A percentile compares a stretch with the other conserved stretches of the same genome.
Evolutionary conservation across 1,284 basidiomycete species (phyloP).

Genomic region (Moniliophthora roreri): DNA sequence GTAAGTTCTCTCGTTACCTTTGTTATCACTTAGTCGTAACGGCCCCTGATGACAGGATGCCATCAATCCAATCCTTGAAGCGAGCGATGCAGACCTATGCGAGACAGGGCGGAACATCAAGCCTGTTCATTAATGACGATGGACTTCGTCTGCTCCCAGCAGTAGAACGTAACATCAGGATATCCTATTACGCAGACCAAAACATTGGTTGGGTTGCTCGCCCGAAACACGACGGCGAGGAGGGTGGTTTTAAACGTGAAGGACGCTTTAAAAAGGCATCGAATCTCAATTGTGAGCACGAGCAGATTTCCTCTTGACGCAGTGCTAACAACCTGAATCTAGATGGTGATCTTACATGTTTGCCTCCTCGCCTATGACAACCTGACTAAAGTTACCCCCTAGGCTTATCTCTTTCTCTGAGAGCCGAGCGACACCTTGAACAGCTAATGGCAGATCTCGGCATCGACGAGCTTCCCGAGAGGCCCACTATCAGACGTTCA

Average conservation of each 20-base stretch:
- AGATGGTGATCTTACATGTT: too few species aligned
- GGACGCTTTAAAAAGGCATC: conserved; percentile 88
- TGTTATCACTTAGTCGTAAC: conserved; percentile 80
- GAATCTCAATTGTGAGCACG: conserved; percentile 90
- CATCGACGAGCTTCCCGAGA: conserved; percentile 5
- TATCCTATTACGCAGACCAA: conserved; percentile 77
- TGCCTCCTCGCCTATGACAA: too few species aligned
- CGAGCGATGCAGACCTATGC: conserved; percentile 48
- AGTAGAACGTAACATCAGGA: conserved; percentile 63
- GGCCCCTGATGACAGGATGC: conserved; percentile 76
- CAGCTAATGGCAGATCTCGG: conserved; percentile 48
- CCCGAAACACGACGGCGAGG: conserved; percentile 33
- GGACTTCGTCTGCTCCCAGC: conserved; percentile 54
- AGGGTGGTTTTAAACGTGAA: conserved; percentile 54
- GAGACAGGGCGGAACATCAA: conserved; percentile 74
- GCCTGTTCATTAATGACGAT: conserved; percentile 78
- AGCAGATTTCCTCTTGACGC: too few species aligned
- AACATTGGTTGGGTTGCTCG: conserved; percentile 82
- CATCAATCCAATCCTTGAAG: conserved; percentile 62
- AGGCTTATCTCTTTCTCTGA: conserved; percentile 35
- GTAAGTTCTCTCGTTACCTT: conserved; percentile 74
- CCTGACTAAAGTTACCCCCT: too few species aligned
- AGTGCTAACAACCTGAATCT: too few species aligned
- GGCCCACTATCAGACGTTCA: background rate
- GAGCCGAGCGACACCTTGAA: conserved; percentile 66